Evolutionary conservation across 331 rosid genomes (phyloP), one percentile per base, ranked within the genome.

Genomic region (Saraca asoca): DNA sequence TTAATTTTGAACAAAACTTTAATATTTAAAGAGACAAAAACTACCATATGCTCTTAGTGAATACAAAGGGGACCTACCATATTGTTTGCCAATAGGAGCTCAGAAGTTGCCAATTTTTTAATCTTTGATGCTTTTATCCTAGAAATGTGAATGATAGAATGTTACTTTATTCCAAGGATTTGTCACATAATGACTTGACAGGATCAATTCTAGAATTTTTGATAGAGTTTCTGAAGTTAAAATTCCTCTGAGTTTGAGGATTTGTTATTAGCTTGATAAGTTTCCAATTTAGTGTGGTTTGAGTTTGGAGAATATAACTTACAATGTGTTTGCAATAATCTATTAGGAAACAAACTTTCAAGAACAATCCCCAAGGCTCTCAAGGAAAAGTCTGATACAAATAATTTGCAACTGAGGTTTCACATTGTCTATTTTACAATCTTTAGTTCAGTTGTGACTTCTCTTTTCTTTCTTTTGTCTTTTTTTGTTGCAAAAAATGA

Each of bases 151-250:
- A 29, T 2, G 5, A 31, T 9, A 44, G 41, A 54, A 7, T 13
- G 5, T 37, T 17, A 17, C 4, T 24, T 3, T 51, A 9, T 68
- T 44, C 5, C 31, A 82, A 84, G 66, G 84, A 82, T 60, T 79
- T 82, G 45, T 82, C 87, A 35, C 2, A 19, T 12, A 78, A 82
- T 16, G n/a, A 69, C 7, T 60, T 82, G 58, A 59, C 66, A 4
- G 87, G 87, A 72, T 2, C 48, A 19, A 0, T 79, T 5, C 84
- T 81, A 0, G 78, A 75, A 15, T 79, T 79, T 56, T 51, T 82
- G 5, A 79, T 71, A 18, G 38, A 79, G 0, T 29, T 82, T 71
- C 72, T 84, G 17, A 68, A 72, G 42, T 69, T 82, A 20, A 48
- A 14, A 68, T 6, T 37, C 46, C 87, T 82, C 84, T 79, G 3